phyloP scores from a whole-genome alignment of 1,284 basidiomycete species.

The Apiotrichum laibachii region DNA sequence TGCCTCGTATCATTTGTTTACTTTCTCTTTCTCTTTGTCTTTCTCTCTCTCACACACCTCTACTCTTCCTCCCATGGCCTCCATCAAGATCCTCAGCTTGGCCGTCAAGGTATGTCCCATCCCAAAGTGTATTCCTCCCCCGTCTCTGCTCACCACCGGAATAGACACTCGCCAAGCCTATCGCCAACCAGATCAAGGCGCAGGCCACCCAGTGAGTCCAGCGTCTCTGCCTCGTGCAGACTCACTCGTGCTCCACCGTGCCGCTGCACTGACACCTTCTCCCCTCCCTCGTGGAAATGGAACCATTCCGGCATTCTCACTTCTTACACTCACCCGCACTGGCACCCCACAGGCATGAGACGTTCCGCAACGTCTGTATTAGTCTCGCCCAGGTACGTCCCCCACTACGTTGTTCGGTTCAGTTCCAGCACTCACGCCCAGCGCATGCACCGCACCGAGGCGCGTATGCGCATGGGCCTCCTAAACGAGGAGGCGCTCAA shows the following conservation, averaged over 20 bases:
- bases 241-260: too few relatives aligned
- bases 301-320: background rate
- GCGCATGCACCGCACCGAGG: slow-evolving; percentile 72
- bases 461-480: slow-evolving; percentile 71
- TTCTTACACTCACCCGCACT: background rate
- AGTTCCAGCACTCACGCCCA: slow-evolving; percentile 10
- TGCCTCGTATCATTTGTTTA: too few relatives aligned
- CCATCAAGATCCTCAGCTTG: slow-evolving; percentile 65
- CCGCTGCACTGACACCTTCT: too few relatives aligned
- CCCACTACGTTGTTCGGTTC: background rate
- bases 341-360: slow-evolving; percentile 61
- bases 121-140: background rate
- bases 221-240: too few relatives aligned
- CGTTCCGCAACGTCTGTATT: slow-evolving; percentile 72
- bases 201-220: slow-evolving; percentile 71
- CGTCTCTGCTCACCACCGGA: background rate
- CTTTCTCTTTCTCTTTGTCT: too few relatives aligned
- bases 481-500: slow-evolving; percentile 73
- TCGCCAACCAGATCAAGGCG: slow-evolving; percentile 67
- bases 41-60: background rate
- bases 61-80: slow-evolving; percentile 56
- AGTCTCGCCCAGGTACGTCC: slow-evolving; percentile 64
- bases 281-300: too few relatives aligned
- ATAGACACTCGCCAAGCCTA: slow-evolving; percentile 81
- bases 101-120: slow-evolving; percentile 60